phyloP scores from a whole-genome alignment of 352 stramenopile species.

The Phytophthora pini region DNA sequence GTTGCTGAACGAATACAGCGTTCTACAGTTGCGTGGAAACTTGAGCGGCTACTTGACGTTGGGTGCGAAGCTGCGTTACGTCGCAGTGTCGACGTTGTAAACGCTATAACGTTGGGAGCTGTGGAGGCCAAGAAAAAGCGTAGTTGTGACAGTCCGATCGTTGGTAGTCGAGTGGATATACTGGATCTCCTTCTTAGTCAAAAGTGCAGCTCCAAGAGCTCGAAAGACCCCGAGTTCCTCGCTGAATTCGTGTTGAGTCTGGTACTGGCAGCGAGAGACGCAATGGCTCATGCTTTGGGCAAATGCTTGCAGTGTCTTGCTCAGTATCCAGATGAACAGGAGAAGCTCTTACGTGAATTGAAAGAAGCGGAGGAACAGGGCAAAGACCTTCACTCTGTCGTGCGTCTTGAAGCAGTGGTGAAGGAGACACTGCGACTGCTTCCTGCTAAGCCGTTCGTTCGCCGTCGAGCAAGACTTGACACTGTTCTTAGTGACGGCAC shows the following conservation, averaged over 20 bases:
- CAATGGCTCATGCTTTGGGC: constrained; percentile 61
- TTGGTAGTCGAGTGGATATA: constrained; percentile 26
- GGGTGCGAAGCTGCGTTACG: constrained; percentile 37
- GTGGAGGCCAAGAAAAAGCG: constrained; percentile 26
- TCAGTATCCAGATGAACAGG: constrained; percentile 52
- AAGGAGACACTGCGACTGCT: constrained; percentile 70
- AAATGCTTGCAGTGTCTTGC: constrained; percentile 72
- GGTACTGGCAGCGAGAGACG: constrained; percentile 71
- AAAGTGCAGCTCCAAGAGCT: constrained; percentile 25
- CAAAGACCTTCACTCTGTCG: constrained; percentile 25
- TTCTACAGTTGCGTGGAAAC: constrained; percentile 38
- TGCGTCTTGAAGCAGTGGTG: constrained; percentile 60
- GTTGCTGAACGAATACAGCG: constrained; percentile 22
- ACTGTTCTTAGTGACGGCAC: constrained; percentile 64
- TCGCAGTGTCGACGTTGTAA: constrained; percentile 30
- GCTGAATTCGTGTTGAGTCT: constrained; percentile 78
- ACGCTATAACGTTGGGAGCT: constrained; percentile 18
- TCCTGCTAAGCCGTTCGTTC: constrained; percentile 39
- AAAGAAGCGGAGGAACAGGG: constrained; percentile 10
- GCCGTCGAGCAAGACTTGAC: constrained; percentile 52
- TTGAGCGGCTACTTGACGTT: constrained; percentile 39
- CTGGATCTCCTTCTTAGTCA: constrained; percentile 26
- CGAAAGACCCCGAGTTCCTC: constrained; percentile 34
- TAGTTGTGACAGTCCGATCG: constrained; percentile 12
- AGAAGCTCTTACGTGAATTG: constrained; percentile 43